Conservation (phyloP, 768 basidiomycete genomes). For the Naganishia randhawae region DNA sequence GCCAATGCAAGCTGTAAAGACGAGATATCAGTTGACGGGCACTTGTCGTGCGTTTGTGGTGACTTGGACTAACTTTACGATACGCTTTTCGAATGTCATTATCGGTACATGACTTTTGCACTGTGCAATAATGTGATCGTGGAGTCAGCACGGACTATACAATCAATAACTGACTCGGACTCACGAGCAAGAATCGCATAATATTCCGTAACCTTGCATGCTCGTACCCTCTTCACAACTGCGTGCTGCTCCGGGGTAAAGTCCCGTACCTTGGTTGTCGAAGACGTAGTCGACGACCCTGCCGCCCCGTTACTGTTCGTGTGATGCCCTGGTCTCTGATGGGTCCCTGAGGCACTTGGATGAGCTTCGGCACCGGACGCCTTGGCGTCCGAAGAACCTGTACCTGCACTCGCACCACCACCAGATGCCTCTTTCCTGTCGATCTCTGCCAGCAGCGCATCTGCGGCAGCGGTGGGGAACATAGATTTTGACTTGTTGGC, state of each 20-base stretch:
- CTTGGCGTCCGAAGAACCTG: conserved; percentile 51
- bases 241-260: conserved; percentile 78
- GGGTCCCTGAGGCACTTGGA: conserved; percentile 68
- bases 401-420: background rate
- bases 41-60: background rate
- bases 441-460: conserved; percentile 19
- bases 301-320: conserved; percentile 6
- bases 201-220: conserved; percentile 83
- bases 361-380: conserved; percentile 59
- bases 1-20: conserved; percentile 67
- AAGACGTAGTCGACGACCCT: conserved; percentile 23
- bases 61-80: conserved; percentile 66
- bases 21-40: background rate
- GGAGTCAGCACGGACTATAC: background rate
- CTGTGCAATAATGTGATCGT: conserved; percentile 28
- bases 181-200: conserved; percentile 74
- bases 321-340: conserved; percentile 57
- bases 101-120: conserved; percentile 47
- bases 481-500: conserved; percentile 24
- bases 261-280: conserved; percentile 62
- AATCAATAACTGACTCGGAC: conserved; percentile 19
- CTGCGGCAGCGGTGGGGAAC: conserved; percentile 18
- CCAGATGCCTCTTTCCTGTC: conserved; percentile 6
- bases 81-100: conserved; percentile 72
- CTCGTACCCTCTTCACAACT: conserved; percentile 77